Evolutionary conservation across 345 rosid species (phyloP).

Genomic region (Eucalyptus marginata): DNA sequence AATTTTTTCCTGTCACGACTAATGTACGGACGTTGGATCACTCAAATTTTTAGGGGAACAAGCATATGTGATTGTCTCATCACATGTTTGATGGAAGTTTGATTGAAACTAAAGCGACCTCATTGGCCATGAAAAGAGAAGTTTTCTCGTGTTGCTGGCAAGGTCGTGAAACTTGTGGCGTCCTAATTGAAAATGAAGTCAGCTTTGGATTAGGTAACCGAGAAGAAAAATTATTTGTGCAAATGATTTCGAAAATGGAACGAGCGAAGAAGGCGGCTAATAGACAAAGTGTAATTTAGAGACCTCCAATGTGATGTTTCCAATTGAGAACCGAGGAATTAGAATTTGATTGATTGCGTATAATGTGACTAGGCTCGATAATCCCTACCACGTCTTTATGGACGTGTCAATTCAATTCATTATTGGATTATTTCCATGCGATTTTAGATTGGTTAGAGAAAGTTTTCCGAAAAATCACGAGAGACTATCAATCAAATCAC

Average conservation of each 20-base stretch:
- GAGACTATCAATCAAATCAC: neutral
- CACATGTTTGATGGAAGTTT: neutral
- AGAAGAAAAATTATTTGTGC: neutral
- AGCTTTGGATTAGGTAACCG: neutral
- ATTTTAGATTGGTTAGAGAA: neutral
- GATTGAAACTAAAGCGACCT: neutral
- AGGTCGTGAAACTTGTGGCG: neutral
- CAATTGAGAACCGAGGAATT: neutral
- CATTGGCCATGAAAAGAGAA: neutral
- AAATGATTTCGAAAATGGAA: neutral
- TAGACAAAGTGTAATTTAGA: neutral
- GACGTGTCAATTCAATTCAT: neutral
- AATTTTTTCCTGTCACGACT: neutral
- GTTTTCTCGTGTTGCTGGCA: neutral
- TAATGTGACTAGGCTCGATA: neutral
- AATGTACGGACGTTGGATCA: neutral
- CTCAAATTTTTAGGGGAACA: neutral
- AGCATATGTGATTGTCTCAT: neutral
- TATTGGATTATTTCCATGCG: neutral
- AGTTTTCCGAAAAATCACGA: accelerated
- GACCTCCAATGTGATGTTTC: neutral
- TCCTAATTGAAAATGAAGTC: neutral
- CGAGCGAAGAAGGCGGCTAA: neutral
- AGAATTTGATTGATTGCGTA: neutral
- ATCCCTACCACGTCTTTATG: neutral